Evolutionary conservation across 129 eudicot genomes (phyloP).

Genomic region (Artemisia tridentata): DNA sequence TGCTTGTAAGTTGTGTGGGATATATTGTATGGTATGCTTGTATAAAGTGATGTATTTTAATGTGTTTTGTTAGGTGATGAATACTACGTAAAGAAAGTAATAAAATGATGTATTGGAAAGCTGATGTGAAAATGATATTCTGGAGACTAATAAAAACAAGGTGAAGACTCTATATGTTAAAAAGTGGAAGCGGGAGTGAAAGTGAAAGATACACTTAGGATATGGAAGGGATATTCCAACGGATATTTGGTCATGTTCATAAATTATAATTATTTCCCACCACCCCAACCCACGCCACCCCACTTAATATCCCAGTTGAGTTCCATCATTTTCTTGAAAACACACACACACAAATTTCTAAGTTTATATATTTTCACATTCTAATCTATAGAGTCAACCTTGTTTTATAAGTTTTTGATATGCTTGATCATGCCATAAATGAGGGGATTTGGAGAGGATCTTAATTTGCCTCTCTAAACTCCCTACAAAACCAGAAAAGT

Average conservation of each 20-base stretch:
- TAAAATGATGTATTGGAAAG: no score
- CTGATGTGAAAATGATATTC: no score
- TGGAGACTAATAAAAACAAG: background rate
- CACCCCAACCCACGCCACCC: constrained; percentile 4
- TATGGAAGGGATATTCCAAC: constrained; percentile 25
- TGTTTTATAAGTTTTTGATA: constrained; percentile 27
- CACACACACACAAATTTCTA: constrained; percentile 17
- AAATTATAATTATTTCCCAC: constrained; percentile 10
- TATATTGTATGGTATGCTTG: no score
- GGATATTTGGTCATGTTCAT: constrained; percentile 14
- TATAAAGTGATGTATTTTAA: no score
- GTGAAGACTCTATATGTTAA: background rate
- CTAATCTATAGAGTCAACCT: background rate
- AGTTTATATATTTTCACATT: background rate
- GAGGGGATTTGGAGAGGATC: constrained; percentile 62
- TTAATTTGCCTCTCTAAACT: constrained; percentile 64
- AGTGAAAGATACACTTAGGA: constrained; percentile 1
- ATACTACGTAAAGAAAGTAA: no score
- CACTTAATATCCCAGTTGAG: constrained; percentile 16
- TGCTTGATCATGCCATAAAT: constrained; percentile 56
- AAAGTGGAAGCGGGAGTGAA: background rate
- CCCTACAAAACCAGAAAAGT: constrained; percentile 25
- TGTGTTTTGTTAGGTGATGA: no score
- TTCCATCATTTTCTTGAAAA: constrained; percentile 31
- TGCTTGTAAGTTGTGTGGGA: no score